phyloP scores from a whole-genome alignment of 2,329 filamentous ascomycete genomes.

The Botrytis elliptica region DNA sequence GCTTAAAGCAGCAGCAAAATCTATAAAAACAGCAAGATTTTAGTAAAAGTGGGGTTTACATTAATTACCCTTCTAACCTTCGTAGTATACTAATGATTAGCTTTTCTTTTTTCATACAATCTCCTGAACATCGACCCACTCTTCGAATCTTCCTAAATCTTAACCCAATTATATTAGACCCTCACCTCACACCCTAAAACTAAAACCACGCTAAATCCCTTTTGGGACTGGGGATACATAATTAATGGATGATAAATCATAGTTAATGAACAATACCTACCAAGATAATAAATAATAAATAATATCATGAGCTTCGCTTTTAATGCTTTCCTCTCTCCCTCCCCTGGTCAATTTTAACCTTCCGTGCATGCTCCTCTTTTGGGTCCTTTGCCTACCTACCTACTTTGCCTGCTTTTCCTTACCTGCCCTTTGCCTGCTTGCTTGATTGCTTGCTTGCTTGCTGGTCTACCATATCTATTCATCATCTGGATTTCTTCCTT shows the following conservation, averaged over 20 bases:
- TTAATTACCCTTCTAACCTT: too few relatives aligned
- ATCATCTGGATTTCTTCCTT: conserved; percentile 3
- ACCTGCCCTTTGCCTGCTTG: neutral
- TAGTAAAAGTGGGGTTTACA: too few relatives aligned
- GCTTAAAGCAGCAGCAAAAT: too few relatives aligned
- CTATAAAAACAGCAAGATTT: too few relatives aligned
- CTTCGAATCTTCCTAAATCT: neutral
- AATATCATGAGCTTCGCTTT: neutral
- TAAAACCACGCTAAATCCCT: neutral
- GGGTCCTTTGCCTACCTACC: neutral
- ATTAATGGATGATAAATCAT: neutral
- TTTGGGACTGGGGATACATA: neutral
- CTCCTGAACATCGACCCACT: neutral
- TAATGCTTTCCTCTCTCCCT: neutral
- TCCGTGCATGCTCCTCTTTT: conserved; percentile 14
- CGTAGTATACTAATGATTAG: neutral
- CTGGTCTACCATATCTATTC: neutral
- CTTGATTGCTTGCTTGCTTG: neutral
- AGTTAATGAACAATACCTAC: neutral
- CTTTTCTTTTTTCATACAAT: neutral
- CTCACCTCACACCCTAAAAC: neutral
- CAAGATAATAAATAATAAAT: neutral
- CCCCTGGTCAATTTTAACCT: conserved; percentile 1
- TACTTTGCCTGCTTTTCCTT: neutral
- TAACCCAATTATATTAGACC: neutral